A percentile compares a stretch with the other conserved stretches of the same genome.
Evolutionary conservation across 2,329 filamentous ascomycete species (phyloP).

Genomic region (Alternaria incomplexa): DNA sequence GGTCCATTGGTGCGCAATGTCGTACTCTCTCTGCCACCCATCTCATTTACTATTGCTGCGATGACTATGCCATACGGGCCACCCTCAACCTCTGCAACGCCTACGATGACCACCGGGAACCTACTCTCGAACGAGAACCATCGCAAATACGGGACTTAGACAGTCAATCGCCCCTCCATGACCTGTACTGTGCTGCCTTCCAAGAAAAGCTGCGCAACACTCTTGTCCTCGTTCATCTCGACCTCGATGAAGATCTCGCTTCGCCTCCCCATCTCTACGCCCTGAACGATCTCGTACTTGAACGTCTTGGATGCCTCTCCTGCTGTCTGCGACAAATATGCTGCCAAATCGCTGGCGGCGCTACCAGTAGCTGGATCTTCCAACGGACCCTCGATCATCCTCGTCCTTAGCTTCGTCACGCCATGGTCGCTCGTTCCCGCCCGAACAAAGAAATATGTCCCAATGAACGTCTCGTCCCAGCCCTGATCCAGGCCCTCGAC

Average conservation of each 20-base stretch:
- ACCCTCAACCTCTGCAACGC: not conserved
- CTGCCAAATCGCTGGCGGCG: slow-evolving; percentile 56
- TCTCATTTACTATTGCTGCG: not conserved
- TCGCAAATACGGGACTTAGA: slow-evolving; percentile 17
- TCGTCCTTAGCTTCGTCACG: slow-evolving; percentile 57
- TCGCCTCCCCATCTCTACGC: slow-evolving; percentile 59
- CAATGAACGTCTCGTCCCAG: slow-evolving; percentile 62
- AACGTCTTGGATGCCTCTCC: slow-evolving; percentile 40
- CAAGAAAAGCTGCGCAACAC: slow-evolving; percentile 52
- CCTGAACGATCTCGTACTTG: slow-evolving; percentile 55
- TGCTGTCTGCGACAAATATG: slow-evolving; percentile 53
- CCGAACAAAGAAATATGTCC: slow-evolving; percentile 66
- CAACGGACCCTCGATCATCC: slow-evolving; percentile 63
- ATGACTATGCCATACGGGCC: not conserved
- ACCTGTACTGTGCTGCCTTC: slow-evolving; percentile 53
- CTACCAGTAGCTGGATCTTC: slow-evolving; percentile 61
- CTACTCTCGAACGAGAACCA: not conserved
- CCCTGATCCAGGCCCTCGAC: slow-evolving; percentile 51
- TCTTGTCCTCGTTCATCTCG: slow-evolving; percentile 44
- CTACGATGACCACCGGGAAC: not conserved
- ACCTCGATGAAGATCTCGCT: slow-evolving; percentile 58
- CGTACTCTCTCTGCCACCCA: not conserved
- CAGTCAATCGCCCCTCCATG: slow-evolving; percentile 39
- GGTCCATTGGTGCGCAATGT: not conserved
- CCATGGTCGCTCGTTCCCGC: slow-evolving; percentile 39